Evolutionary conservation across 352 stramenopile genomes (phyloP).

Genomic region (Phytophthora europaea): DNA sequence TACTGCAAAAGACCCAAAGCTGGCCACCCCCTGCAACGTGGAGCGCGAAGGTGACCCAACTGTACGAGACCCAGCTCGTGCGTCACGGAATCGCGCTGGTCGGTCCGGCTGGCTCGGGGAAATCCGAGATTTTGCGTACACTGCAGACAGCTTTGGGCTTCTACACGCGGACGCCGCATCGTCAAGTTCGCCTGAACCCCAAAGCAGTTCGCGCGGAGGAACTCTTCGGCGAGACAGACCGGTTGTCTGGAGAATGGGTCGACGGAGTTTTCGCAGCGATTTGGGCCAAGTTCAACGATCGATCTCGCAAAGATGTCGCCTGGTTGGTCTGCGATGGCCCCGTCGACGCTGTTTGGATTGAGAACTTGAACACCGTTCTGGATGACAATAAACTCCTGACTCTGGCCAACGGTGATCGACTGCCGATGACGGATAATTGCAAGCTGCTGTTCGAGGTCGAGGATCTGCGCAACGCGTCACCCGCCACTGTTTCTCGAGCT

Average conservation of each 20-base stretch:
- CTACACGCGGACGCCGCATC: constrained; percentile 72
- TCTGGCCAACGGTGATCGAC: constrained; percentile 93
- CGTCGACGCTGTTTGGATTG: constrained; percentile 95
- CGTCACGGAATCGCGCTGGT: constrained; percentile 94
- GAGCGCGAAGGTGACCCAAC: constrained; percentile 92
- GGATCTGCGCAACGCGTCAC: constrained; percentile 92
- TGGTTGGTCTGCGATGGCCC: constrained; percentile 96
- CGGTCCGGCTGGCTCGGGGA: constrained; percentile 85
- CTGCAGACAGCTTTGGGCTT: constrained; percentile 73
- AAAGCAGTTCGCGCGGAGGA: constrained; percentile 86
- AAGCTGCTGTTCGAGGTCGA: constrained; percentile 96
- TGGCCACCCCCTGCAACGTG: constrained; percentile 63
- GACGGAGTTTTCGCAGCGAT: constrained; percentile 86
- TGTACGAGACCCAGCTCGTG: constrained; percentile 95
- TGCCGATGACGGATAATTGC: constrained; percentile 91
- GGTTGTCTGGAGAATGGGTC: constrained; percentile 78
- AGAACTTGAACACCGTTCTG: constrained; percentile 96
- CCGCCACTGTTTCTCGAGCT: constrained; percentile 92
- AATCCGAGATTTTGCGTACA: constrained; percentile 76
- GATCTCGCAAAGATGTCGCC: constrained; percentile 79
- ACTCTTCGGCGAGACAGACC: constrained; percentile 88
- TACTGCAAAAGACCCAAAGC: constrained; percentile 63
- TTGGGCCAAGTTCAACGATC: constrained; percentile 91
- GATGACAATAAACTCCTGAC: constrained; percentile 96
- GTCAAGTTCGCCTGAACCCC: constrained; percentile 84